These are phyloP conservation scores for Aphanomyces cochlioides DNA, from an alignment of 352 stramenopile genomes.

Conservation along the genomic window DNA sequence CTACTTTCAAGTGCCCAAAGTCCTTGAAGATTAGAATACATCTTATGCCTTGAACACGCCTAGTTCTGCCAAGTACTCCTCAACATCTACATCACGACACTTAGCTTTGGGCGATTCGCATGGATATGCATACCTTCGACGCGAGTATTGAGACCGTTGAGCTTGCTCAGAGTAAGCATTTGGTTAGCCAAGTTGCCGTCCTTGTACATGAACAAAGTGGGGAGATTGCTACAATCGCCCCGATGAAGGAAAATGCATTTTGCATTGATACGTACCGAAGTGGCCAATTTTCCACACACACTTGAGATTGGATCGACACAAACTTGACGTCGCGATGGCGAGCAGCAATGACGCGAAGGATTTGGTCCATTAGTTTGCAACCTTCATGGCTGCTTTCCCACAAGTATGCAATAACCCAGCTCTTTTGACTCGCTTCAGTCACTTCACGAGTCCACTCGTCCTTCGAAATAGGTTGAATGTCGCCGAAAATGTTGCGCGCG, in stretches of 20 bases:
- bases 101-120: background rate
- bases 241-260: background rate
- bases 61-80: constrained; percentile 78
- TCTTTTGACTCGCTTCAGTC: constrained; percentile 78
- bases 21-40: constrained; percentile 63
- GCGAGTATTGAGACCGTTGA: constrained; percentile 85
- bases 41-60: constrained; percentile 55
- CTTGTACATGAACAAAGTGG: constrained; percentile 92
- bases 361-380: constrained; percentile 89
- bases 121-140: constrained; percentile 51
- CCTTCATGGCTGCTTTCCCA: constrained; percentile 86
- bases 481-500: constrained; percentile 81
- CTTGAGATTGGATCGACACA: constrained; percentile 88
- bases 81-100: constrained; percentile 53
- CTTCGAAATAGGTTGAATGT: constrained; percentile 88
- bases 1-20: constrained; percentile 85
- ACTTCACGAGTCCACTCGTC: constrained; percentile 91
- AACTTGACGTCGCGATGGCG: constrained; percentile 91
- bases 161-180: constrained; percentile 82
- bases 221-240: constrained; percentile 62
- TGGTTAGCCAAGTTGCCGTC: constrained; percentile 86
- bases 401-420: constrained; percentile 88
- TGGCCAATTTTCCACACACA: constrained; percentile 91
- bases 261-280: constrained; percentile 38
- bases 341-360: constrained; percentile 74